These are phyloP conservation scores for Zychaea mexicana DNA, from an alignment of 371 early-diverging fungal genomes.

Conservation along the genomic window DNA sequence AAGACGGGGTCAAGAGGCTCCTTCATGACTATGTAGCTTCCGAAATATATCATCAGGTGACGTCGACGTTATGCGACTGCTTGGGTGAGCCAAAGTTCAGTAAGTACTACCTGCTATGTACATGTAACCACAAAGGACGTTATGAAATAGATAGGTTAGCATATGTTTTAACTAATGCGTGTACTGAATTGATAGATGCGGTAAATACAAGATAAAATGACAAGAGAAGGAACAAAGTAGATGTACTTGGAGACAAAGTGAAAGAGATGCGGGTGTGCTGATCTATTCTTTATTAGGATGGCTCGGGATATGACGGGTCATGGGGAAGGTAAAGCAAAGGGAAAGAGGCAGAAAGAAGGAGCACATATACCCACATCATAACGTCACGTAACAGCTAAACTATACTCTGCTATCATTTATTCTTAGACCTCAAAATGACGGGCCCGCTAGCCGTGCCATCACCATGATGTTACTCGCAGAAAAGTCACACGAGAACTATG, in stretches of 20 bases:
- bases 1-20: constrained; percentile 18
- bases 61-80: constrained; percentile 35
- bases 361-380: too few relatives aligned
- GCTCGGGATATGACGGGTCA: constrained; percentile 47
- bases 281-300: constrained; percentile 32
- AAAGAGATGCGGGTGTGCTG: not conserved
- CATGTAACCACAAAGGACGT: not conserved
- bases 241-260: not conserved
- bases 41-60: constrained; percentile 30
- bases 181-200: not conserved
- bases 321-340: constrained; percentile 56
- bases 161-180: too few relatives aligned
- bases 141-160: too few relatives aligned
- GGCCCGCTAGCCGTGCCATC: constrained; percentile 75
- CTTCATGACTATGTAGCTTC: constrained; percentile 41
- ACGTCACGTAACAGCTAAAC: too few relatives aligned
- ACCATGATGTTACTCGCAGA: constrained; percentile 53
- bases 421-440: constrained; percentile 78
- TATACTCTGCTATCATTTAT: too few relatives aligned
- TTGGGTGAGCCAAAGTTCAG: constrained; percentile 83
- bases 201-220: constrained; percentile 2
- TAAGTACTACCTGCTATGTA: not conserved
- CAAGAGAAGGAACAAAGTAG: not conserved
- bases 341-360: too few relatives aligned
- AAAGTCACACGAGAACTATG: constrained; percentile 21